These are phyloP conservation scores for Penicillium bialowiezense DNA, from an alignment of 495 filamentous ascomycete species.

Conservation along the genomic window DNA sequence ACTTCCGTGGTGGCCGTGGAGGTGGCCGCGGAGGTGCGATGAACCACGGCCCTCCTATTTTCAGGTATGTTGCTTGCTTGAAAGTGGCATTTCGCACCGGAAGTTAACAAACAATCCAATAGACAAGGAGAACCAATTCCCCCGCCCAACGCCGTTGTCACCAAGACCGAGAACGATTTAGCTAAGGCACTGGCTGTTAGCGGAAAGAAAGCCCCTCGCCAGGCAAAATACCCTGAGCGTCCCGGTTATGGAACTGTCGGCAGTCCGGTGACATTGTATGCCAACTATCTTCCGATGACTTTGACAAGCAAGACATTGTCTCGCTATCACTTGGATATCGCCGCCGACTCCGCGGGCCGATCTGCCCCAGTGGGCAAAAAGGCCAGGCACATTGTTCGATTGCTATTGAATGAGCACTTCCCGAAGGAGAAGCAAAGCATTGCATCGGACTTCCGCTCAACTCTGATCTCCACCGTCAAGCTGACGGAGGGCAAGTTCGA, in stretches of 20 bases:
- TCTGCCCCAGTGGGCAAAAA: constrained; percentile 48
- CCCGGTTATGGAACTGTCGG: constrained; percentile 62
- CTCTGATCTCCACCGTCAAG: constrained; percentile 40
- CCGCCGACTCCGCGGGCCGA: constrained; percentile 21
- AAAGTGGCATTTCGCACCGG: background rate
- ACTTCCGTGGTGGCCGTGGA: background rate
- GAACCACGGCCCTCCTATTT: constrained; percentile 1
- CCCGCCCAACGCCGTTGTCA: constrained; percentile 22
- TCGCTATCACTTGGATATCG: constrained; percentile 35
- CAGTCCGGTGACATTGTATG: constrained; percentile 49
- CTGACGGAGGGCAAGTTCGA: constrained; percentile 30
- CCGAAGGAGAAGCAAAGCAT: constrained; percentile 22
- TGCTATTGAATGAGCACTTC: constrained; percentile 46
- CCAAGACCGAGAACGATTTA: constrained; percentile 29
- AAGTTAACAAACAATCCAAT: background rate
- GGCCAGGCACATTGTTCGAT: constrained; percentile 49
- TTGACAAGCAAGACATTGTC: constrained; percentile 32
- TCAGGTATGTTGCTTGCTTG: background rate
- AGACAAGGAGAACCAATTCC: constrained; percentile 23
- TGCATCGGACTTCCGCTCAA: constrained; percentile 59
- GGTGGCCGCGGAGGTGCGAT: background rate
- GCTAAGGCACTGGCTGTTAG: constrained; percentile 25
- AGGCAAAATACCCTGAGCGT: constrained; percentile 36
- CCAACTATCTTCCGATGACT: constrained; percentile 62
- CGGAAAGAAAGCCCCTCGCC: constrained; percentile 7